Conservation (phyloP, 805 yeast species). For the Starmerella powellii region DNA sequence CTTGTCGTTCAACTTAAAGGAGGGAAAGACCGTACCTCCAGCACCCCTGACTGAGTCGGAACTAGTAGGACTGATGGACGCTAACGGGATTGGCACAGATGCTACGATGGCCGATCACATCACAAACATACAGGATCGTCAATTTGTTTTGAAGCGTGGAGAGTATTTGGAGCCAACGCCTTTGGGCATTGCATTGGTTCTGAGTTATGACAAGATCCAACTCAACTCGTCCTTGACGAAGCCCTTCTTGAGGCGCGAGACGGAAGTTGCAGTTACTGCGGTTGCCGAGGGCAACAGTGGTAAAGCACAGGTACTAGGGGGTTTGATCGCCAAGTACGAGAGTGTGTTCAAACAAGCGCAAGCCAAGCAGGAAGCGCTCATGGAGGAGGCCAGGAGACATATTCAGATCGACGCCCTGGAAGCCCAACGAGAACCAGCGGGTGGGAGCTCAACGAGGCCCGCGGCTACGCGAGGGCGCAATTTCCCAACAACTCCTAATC, state of each 20-base stretch:
- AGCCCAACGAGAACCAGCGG: no score
- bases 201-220: conserved; percentile 73
- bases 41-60: conserved; percentile 80
- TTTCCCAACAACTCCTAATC: no score
- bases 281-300: conserved; percentile 55
- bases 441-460: no score
- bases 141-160: conserved; percentile 43
- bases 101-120: conserved; percentile 99
- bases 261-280: conserved; percentile 54
- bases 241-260: conserved; percentile 68
- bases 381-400: conserved; percentile 14
- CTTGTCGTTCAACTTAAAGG: conserved; percentile 44
- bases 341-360: conserved; percentile 16
- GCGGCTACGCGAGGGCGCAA: no score
- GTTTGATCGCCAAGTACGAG: conserved; percentile 19
- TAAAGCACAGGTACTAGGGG: conserved; percentile 28
- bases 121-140: conserved; percentile 57
- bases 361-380: conserved; percentile 5
- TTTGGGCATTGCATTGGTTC: conserved; percentile 75
- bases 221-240: conserved; percentile 70
- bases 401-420: neutral
- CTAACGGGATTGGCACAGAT: conserved; percentile 95
- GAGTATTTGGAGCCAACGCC: conserved; percentile 55
- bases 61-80: conserved; percentile 85
- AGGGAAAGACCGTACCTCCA: conserved; percentile 77